These are phyloP conservation scores for Herpotrichia juniperi DNA, from an alignment of 2,329 filamentous ascomycete species.

Conservation along the genomic window DNA sequence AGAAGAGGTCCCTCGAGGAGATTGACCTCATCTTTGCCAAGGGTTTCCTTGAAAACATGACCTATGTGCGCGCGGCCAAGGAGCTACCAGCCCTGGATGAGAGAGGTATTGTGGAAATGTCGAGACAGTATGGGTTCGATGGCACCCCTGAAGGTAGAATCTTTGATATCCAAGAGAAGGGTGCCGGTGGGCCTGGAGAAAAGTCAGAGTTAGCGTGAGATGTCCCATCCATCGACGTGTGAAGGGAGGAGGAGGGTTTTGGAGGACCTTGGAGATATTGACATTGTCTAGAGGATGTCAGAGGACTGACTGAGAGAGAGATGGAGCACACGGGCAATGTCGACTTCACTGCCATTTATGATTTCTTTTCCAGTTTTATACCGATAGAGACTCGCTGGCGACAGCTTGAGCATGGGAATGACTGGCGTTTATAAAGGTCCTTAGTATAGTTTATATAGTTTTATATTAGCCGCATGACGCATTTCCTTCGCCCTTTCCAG, in stretches of 20 bases:
- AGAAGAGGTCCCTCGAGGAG: conserved; percentile 57
- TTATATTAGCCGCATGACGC: no score
- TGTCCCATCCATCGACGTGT: neutral
- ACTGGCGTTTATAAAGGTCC: neutral
- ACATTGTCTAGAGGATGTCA: neutral
- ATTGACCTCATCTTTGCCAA: conserved; percentile 58
- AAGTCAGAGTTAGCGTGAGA: no score
- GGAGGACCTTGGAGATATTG: no score
- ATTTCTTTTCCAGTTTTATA: conserved; percentile 12
- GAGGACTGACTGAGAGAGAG: neutral
- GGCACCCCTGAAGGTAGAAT: conserved; percentile 9
- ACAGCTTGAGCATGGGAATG: conserved; percentile 11
- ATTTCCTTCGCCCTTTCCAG: no score
- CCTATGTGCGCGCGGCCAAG: conserved; percentile 62
- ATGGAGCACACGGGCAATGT: neutral
- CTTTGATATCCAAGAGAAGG: conserved; percentile 16
- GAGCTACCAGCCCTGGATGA: conserved; percentile 60
- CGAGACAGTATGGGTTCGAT: conserved; percentile 34
- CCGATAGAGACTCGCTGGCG: conserved; percentile 9
- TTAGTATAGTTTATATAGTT: no score
- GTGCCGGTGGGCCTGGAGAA: neutral
- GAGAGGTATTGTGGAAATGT: conserved; percentile 58
- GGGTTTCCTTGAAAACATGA: conserved; percentile 60
- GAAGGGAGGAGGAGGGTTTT: neutral
- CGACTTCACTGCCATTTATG: neutral